Base-by-base conservation (phyloP, 2,329 filamentous ascomycete species). In the Aspergillus amoenus region DNA sequence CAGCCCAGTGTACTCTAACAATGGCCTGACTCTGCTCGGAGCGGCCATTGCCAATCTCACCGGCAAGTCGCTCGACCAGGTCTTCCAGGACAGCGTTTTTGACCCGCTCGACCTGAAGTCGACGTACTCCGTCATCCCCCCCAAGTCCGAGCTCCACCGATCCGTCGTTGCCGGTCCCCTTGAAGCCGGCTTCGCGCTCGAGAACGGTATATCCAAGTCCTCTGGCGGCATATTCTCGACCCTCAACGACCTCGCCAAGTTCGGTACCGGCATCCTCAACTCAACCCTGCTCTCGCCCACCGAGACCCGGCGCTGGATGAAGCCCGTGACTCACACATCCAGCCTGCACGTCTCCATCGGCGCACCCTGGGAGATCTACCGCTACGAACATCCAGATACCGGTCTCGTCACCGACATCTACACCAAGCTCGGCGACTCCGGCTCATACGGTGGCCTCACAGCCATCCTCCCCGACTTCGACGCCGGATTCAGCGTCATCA, bases 1-100 rank as follows among this genome's bases (percentile, higher is more conserved):
- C 0, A 76, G 70, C 3, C 79, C 81, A 0, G 69, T 74, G 3
- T 84, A 84, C 64, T 79, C 80, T 27, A 82, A 84, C 60, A 68
- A 76, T 3, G 80, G 73, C 1, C 79, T 63, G 43, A 58, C 62
- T 7, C 56, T 68, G 3, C 63, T 79, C 18, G 79, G 78, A 2
- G 67, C 78, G 1, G 77, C 78, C 0, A 68, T 84, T 0, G 78
- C 82, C 57, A 73, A 72, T 5, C 71, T 78, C 0, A 78, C 77
- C 0, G 75, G 76, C 4, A 73, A 72, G 46, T 61, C 74, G 0
- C 76, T 78, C 17, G 66, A 69, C 1, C 68, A 79, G 2, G 68
- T 80, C 3, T 70, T 77, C 11, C 64, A 74, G n/a, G 61, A 74
- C 1, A 65, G 66, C 12, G 74, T 84, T 40, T 73, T 79, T 34